phyloP scores from a whole-genome alignment of 768 basidiomycete genomes.

The Cyclocybe aegerita region DNA sequence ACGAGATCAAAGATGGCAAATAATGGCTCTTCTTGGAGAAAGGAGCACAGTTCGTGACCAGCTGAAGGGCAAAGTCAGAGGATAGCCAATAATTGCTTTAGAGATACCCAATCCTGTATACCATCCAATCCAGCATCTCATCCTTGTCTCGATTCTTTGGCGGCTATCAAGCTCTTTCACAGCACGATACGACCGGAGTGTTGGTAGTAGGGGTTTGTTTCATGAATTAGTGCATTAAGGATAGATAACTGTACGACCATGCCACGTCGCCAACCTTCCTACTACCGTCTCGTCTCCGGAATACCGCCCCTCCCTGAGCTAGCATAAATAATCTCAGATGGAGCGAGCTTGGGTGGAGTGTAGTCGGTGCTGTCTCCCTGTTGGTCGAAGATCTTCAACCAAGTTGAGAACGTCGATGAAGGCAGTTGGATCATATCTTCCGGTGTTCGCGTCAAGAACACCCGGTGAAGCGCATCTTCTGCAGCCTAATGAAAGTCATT shows the following conservation, averaged over 20 bases:
- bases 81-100: not conserved
- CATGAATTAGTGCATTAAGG: slow-evolving; percentile 4
- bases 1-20: slow-evolving; percentile 72
- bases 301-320: slow-evolving; percentile 60
- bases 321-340: slow-evolving; percentile 66
- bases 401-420: slow-evolving; percentile 67
- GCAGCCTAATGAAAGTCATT: slow-evolving; percentile 54
- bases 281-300: slow-evolving; percentile 4
- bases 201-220: no score
- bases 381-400: slow-evolving; percentile 53
- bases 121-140: not conserved
- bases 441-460: slow-evolving; percentile 81
- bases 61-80: slow-evolving; percentile 22
- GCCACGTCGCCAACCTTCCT: not conserved
- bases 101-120: not conserved
- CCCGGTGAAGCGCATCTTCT: slow-evolving; percentile 79
- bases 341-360: slow-evolving; percentile 51
- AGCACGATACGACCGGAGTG: not conserved
- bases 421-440: slow-evolving; percentile 68
- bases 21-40: slow-evolving; percentile 72
- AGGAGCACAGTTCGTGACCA: slow-evolving; percentile 69
- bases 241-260: slow-evolving; percentile 5
- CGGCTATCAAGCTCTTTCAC: not conserved
- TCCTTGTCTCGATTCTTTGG: not conserved
- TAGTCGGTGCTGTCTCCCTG: slow-evolving; percentile 46